Evolutionary conservation across 352 stramenopile species (phyloP).

Genomic region (Pelagophyceae sp.): DNA sequence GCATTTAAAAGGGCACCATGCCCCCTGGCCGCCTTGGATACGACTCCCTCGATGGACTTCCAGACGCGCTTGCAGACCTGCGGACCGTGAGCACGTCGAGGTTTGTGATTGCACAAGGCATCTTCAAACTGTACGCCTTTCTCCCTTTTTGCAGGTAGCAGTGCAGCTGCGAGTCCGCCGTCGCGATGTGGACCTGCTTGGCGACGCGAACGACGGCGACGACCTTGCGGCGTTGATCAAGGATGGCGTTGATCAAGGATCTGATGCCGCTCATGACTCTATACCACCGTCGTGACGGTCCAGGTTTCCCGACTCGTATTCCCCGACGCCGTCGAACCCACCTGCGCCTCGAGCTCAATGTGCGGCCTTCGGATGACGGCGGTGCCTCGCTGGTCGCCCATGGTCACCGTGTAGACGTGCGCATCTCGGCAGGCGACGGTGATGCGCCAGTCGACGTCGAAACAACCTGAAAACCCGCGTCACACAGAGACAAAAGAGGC

Average conservation of each 20-base stretch:
- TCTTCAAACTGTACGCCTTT: constrained; percentile 67
- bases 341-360: constrained; percentile 21
- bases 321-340: no score
- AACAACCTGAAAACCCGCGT: constrained; percentile 27
- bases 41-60: no score
- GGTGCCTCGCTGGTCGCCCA: constrained; percentile 47
- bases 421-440: constrained; percentile 67
- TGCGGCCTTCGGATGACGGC: constrained; percentile 21
- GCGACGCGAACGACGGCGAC: constrained; percentile 12
- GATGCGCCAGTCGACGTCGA: constrained; percentile 69
- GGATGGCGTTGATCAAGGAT: constrained; percentile 66
- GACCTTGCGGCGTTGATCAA: no score
- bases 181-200: constrained; percentile 60
- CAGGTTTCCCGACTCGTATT: no score
- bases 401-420: constrained; percentile 72
- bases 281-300: no score
- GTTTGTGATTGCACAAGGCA: constrained; percentile 67
- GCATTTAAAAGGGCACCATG: no score
- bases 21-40: no score
- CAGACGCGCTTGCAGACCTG: background rate
- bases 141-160: constrained; percentile 75
- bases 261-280: constrained; percentile 48
- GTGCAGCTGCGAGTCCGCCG: constrained; percentile 63
- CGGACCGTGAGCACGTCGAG: constrained; percentile 18
- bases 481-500: no score